Conservation (phyloP, 2,329 filamentous ascomycete species). For the Fusarium chlamydosporum region DNA sequence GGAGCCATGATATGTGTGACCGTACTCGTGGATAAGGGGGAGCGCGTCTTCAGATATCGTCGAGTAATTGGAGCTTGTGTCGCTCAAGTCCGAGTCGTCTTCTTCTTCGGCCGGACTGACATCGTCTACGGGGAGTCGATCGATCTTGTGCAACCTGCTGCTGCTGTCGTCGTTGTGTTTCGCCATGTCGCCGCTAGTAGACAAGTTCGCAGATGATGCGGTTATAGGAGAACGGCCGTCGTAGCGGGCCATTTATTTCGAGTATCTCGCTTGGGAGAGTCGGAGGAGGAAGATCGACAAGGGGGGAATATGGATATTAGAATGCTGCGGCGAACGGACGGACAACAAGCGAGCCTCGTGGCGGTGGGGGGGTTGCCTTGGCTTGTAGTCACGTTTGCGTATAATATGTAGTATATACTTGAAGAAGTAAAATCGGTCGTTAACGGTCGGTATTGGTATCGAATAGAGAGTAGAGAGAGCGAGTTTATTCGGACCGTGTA, state of each 20-base stretch:
- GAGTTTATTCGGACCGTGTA: conserved; percentile 8
- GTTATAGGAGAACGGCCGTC: conserved; percentile 22
- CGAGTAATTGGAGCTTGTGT: conserved; percentile 54
- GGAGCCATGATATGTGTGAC: conserved; percentile 57
- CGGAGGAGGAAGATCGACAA: conserved; percentile 18
- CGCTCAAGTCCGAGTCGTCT: conserved; percentile 45
- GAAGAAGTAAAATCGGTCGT: not conserved
- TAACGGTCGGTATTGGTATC: conserved; percentile 10
- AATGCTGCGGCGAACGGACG: conserved; percentile 5
- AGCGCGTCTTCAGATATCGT: conserved; percentile 55
- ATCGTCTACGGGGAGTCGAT: conserved; percentile 28
- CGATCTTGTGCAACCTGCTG: conserved; percentile 9
- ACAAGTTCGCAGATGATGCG: conserved; percentile 20
- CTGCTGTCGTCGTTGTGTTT: conserved; percentile 18
- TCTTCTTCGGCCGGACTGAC: conserved; percentile 37
- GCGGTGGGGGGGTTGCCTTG: not conserved
- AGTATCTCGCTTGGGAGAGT: conserved; percentile 12
- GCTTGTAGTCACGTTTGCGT: not conserved
- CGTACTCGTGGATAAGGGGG: conserved; percentile 54
- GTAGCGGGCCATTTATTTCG: conserved; percentile 35
- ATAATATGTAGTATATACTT: conserved; percentile 8
- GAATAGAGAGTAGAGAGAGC: conserved; percentile 14
- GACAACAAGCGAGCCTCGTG: conserved; percentile 3
- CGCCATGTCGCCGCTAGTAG: conserved; percentile 16
- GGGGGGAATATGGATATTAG: conserved; percentile 13